phyloP scores from a whole-genome alignment of 257 asterid genomes.

The Verbena officinalis region DNA sequence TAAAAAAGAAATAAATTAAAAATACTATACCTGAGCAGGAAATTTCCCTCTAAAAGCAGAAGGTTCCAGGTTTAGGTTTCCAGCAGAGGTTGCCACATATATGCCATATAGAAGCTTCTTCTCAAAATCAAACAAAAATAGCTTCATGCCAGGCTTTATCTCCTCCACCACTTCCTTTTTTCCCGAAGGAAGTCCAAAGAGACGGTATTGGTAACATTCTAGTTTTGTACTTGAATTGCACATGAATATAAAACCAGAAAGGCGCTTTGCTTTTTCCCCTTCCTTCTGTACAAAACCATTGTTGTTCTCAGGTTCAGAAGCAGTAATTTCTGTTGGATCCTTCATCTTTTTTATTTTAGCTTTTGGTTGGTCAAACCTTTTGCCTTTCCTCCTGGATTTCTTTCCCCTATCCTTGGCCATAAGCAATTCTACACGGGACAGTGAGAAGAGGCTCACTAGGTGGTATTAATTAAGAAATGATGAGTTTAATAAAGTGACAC shows the following conservation, averaged over 20 bases:
- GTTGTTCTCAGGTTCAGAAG: constrained; percentile 28
- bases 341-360: too few relatives aligned
- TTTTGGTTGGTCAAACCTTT: constrained; percentile 25
- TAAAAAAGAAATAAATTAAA: background rate
- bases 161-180: constrained; percentile 49
- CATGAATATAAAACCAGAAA: constrained; percentile 74
- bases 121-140: constrained; percentile 71
- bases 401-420: constrained; percentile 39
- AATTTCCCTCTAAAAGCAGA: constrained; percentile 70
- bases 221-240: constrained; percentile 64
- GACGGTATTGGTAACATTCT: constrained; percentile 72
- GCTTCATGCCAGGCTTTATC: constrained; percentile 68
- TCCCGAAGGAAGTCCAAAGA: constrained; percentile 73
- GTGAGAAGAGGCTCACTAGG: constrained; percentile 20
- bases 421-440: constrained; percentile 26
- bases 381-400: constrained; percentile 34
- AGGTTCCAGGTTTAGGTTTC: constrained; percentile 68
- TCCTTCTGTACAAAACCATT: constrained; percentile 32
- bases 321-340: constrained; percentile 30
- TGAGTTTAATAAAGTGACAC: constrained; percentile 9
- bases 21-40: constrained; percentile 75
- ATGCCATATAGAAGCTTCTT: constrained; percentile 70
- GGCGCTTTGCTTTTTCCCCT: constrained; percentile 25
- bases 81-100: constrained; percentile 70
- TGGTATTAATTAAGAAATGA: background rate